A percentile compares a stretch with the other conserved stretches of the same genome.
These are phyloP conservation scores for Fusarium sp. DNA, from an alignment of 2,329 filamentous ascomycete species.

Conservation along the genomic window DNA sequence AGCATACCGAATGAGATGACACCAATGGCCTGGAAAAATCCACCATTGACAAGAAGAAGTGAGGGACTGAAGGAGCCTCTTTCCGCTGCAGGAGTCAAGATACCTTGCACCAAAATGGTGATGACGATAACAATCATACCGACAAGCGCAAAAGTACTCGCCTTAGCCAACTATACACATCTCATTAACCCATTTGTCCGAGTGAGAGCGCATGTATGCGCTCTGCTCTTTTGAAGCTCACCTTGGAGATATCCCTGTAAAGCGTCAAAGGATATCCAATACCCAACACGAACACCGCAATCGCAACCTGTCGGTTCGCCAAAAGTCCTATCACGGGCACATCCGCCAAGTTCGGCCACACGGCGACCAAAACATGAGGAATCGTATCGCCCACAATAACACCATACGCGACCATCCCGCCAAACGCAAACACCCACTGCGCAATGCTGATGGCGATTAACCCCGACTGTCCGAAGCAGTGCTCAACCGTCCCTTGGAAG, in stretches of 20 bases:
- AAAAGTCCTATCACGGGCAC: slow-evolving; percentile 85
- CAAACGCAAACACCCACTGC: slow-evolving; percentile 98
- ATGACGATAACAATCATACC: slow-evolving; percentile 93
- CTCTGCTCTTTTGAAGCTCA: slow-evolving; percentile 54
- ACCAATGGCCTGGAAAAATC: slow-evolving; percentile 94
- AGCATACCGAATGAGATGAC: slow-evolving; percentile 93
- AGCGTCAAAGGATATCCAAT: slow-evolving; percentile 92
- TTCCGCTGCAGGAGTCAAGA: slow-evolving; percentile 76
- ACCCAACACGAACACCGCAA: slow-evolving; percentile 86
- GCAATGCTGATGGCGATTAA: slow-evolving; percentile 89
- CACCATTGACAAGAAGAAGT: slow-evolving; percentile 82
- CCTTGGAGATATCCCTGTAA: slow-evolving; percentile 97
- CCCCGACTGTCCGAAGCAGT: slow-evolving; percentile 90
- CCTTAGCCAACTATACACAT: slow-evolving; percentile 82
- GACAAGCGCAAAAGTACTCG: slow-evolving; percentile 89
- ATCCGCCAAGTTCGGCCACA: slow-evolving; percentile 80
- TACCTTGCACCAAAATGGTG: slow-evolving; percentile 87
- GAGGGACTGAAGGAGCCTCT: slow-evolving; percentile 78
- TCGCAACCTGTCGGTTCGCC: slow-evolving; percentile 83
- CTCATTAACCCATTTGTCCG: slow-evolving; percentile 24
- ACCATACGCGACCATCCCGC: slow-evolving; percentile 97
- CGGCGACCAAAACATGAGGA: slow-evolving; percentile 84
- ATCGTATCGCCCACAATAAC: slow-evolving; percentile 98
- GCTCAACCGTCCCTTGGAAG: slow-evolving; percentile 95
- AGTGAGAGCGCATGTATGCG: background rate